Evolutionary conservation across 2,329 filamentous ascomycete genomes (phyloP).

Genomic region (Fusarium sp.): DNA sequence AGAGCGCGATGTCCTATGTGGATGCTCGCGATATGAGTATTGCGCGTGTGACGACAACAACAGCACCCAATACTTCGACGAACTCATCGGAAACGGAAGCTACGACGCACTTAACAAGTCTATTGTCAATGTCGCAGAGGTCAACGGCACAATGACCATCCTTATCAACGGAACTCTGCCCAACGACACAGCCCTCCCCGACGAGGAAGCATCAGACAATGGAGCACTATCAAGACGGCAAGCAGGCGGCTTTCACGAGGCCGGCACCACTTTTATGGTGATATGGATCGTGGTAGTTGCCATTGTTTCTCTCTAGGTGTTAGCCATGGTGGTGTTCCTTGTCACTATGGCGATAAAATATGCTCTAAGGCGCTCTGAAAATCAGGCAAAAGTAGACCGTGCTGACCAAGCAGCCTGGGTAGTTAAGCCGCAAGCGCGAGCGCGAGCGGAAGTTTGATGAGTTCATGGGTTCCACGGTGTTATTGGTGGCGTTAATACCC

Average conservation of each 20-base stretch:
- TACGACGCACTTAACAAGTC: slow-evolving; percentile 68
- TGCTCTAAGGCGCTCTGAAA: too few species aligned
- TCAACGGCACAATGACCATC: slow-evolving; percentile 72
- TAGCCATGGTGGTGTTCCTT: too few species aligned
- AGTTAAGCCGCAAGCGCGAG: neutral
- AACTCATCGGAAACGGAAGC: slow-evolving; percentile 72
- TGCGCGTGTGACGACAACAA: slow-evolving; percentile 78
- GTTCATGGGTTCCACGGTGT: slow-evolving; percentile 9
- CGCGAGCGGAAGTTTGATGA: neutral
- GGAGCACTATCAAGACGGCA: slow-evolving; percentile 43
- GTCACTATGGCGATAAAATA: too few species aligned
- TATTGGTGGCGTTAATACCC: slow-evolving; percentile 20
- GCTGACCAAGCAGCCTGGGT: neutral
- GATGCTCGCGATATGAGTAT: slow-evolving; percentile 60
- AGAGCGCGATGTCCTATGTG: slow-evolving; percentile 49
- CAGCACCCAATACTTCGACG: slow-evolving; percentile 66
- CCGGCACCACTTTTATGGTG: too few species aligned
- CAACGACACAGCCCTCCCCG: slow-evolving; percentile 70
- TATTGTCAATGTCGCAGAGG: slow-evolving; percentile 66
- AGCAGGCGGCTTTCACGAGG: too few species aligned
- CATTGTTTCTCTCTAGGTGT: too few species aligned
- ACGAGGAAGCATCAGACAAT: slow-evolving; percentile 38
- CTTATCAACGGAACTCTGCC: slow-evolving; percentile 80
- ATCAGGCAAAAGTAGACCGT: too few species aligned
- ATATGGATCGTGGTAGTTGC: too few species aligned